A percentile compares a stretch with the other conserved stretches of the same genome.
Conservation (phyloP, 495 filamentous ascomycete species). For the Recurvomyces mirabilis region DNA sequence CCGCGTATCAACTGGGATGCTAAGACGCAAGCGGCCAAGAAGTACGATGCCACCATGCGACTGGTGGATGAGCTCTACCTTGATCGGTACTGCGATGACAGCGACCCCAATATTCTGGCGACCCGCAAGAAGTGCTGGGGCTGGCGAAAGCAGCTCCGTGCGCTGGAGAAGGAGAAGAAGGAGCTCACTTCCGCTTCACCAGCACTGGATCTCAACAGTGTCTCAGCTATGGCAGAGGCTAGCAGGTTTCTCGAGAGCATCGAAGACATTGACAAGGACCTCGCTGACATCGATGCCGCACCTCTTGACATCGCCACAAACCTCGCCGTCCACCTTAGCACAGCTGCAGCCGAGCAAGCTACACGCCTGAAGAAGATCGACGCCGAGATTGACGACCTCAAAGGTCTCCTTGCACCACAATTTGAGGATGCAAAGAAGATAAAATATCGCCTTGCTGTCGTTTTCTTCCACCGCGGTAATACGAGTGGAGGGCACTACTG, state of each 20-base stretch:
- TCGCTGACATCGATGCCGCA: conserved; percentile 15
- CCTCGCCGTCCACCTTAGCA: background rate
- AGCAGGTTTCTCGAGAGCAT: conserved; percentile 17
- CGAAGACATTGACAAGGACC: conserved; percentile 9
- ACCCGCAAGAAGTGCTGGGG: conserved; percentile 60
- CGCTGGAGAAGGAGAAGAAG: conserved; percentile 43
- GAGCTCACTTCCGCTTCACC: background rate
- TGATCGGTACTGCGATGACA: conserved; percentile 75
- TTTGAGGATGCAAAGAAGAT: conserved; percentile 49
- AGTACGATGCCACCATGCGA: conserved; percentile 65
- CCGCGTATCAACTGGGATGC: conserved; percentile 70
- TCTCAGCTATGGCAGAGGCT: conserved; percentile 17
- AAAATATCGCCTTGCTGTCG: conserved; percentile 76
- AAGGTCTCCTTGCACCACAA: conserved; percentile 41
- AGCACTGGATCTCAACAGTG: conserved; percentile 8
- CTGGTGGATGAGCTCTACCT: conserved; percentile 71
- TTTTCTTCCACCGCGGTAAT: conserved; percentile 76
- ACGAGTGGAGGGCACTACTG: conserved; percentile 78
- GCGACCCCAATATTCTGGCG: conserved; percentile 44
- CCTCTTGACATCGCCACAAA: conserved; percentile 1
- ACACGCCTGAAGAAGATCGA: conserved; percentile 39
- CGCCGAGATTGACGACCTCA: conserved; percentile 45
- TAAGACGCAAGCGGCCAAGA: conserved; percentile 51
- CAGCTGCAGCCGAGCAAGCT: background rate
- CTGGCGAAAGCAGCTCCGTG: conserved; percentile 45